A percentile compares a stretch with the other conserved stretches of the same genome.
Conservation (phyloP, 768 basidiomycete species). For the Stropharia rugosoannulata region DNA sequence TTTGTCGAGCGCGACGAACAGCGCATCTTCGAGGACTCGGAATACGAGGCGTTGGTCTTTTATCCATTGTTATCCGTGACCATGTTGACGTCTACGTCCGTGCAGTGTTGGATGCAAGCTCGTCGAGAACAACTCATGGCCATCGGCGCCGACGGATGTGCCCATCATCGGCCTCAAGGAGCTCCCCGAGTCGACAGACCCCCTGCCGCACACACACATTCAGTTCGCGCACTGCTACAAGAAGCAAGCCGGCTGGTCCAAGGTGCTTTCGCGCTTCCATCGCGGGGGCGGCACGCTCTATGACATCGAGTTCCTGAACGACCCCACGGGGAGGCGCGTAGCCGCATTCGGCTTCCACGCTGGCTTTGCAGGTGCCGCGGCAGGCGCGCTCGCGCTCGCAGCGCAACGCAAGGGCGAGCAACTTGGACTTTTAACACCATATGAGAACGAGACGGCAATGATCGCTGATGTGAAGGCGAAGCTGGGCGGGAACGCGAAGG, state of each 20-base stretch:
- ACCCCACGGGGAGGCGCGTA: slow-evolving; percentile 81
- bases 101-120: slow-evolving; percentile 90
- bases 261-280: slow-evolving; percentile 82
- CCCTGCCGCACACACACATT: slow-evolving; percentile 92
- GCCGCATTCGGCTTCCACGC: slow-evolving; percentile 99
- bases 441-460: slow-evolving; percentile 82
- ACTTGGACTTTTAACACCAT: slow-evolving; percentile 76
- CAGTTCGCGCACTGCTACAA: slow-evolving; percentile 99
- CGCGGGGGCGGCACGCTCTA: slow-evolving; percentile 84
- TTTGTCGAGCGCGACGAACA: slow-evolving; percentile 91
- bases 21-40: slow-evolving; percentile 90
- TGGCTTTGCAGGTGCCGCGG: slow-evolving; percentile 97
- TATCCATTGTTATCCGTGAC: background rate
- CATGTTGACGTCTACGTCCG: slow-evolving; percentile 9
- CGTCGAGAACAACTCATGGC: slow-evolving; percentile 88
- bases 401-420: slow-evolving; percentile 57
- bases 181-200: slow-evolving; percentile 77
- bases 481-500: slow-evolving; percentile 68
- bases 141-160: slow-evolving; percentile 65
- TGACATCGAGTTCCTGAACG: slow-evolving; percentile 94
- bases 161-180: slow-evolving; percentile 97
- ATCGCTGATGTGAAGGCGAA: slow-evolving; percentile 65
- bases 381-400: slow-evolving; percentile 79
- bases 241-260: slow-evolving; percentile 88
- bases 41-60: slow-evolving; percentile 83